A percentile compares a stretch with the other conserved stretches of the same genome.
phyloP scores from a whole-genome alignment of 441 rosid species.

The Syzygium syzygioides region DNA sequence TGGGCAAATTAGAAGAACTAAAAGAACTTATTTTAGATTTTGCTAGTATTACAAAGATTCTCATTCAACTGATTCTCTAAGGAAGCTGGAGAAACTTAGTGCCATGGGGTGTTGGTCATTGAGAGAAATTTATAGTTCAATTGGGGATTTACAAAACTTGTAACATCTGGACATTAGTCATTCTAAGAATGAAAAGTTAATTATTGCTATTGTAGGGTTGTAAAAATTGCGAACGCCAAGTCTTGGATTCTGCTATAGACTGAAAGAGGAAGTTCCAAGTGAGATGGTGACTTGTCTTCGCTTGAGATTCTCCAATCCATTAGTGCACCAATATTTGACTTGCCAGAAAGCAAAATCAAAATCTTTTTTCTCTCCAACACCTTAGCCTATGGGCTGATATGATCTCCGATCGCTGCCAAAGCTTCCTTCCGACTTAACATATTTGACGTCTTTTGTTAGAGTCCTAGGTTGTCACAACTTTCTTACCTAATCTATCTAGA shows the following conservation, averaged over 20 bases:
- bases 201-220: background rate
- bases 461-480: no score
- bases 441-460: no score
- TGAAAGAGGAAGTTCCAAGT: no score
- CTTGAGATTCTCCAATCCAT: no score
- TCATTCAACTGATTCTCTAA: background rate
- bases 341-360: background rate
- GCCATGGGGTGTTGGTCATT: rapidly evolving
- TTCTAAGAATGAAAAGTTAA: background rate
- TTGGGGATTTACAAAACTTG: background rate
- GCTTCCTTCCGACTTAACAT: no score
- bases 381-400: background rate
- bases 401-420: no score
- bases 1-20: background rate
- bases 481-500: no score
- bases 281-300: no score
- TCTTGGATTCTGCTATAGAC: no score
- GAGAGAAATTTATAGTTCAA: background rate
- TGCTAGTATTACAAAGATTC: background rate
- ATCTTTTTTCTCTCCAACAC: background rate
- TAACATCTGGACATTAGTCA: background rate
- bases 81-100: background rate
- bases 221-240: background rate
- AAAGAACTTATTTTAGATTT: no score
- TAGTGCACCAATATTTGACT: background rate